A percentile compares a stretch with the other conserved stretches of the same genome.
Conservation (phyloP, 139 green algal genomes). For the Chara braunii region DNA sequence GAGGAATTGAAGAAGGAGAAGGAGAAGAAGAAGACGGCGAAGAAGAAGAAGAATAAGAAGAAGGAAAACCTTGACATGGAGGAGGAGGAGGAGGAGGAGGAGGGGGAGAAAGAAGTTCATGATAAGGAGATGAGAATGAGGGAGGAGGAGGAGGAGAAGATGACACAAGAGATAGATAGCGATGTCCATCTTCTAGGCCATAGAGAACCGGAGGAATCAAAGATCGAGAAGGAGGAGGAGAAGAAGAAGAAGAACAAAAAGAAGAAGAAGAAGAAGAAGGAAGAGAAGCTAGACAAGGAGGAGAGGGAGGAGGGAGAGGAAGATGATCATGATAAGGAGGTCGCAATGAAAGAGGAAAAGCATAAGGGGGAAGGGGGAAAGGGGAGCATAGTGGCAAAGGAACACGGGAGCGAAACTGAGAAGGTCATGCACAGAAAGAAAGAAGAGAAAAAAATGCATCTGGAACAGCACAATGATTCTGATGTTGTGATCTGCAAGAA, state of each 20-base stretch:
- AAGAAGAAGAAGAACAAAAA: conserved; percentile 4
- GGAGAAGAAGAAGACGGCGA: neutral
- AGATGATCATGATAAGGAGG: no score
- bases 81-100: neutral
- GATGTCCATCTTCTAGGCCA: neutral
- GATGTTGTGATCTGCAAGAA: no score
- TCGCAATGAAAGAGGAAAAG: no score
- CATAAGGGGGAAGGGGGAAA: no score
- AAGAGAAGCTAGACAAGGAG: no score
- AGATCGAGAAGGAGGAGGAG: neutral
- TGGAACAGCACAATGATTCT: no score
- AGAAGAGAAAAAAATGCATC: no score
- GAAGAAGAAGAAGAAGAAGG: conserved; percentile 1
- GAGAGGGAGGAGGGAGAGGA: no score
- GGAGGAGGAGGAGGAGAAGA: neutral
- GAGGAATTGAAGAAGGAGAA: conserved; percentile 1
- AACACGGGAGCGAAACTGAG: no score
- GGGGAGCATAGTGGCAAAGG: no score
- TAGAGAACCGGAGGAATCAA: neutral
- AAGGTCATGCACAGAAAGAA: no score
- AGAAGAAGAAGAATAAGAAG: conserved; percentile 3
- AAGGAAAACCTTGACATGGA: conserved; percentile 1
- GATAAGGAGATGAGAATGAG: neutral
- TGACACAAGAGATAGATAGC: neutral
- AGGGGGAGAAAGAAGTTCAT: neutral